A percentile compares a stretch with the other conserved stretches of the same genome.
Evolutionary conservation across 352 stramenopile species (phyloP).

Genomic region (Halophytophthora batemanensis): DNA sequence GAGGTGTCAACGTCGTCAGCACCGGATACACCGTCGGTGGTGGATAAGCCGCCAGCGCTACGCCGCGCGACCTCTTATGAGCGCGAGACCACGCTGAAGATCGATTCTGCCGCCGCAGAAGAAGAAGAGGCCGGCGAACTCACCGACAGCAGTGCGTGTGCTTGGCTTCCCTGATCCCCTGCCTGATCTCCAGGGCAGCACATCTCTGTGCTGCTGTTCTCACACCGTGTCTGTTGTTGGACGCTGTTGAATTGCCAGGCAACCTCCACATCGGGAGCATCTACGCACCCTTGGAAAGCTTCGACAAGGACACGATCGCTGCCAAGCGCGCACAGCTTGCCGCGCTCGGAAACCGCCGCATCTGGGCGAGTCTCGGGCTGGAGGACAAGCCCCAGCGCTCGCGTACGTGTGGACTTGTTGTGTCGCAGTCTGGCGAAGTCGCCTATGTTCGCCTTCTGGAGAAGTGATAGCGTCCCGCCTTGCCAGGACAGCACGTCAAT

Average conservation of each 20-base stretch:
- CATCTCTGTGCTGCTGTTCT: slow-evolving; percentile 3
- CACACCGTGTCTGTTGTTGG: background rate
- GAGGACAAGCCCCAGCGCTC: slow-evolving; percentile 68
- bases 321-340: slow-evolving; percentile 75
- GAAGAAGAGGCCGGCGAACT: slow-evolving; percentile 77
- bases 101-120: slow-evolving; percentile 22
- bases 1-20: slow-evolving; percentile 29
- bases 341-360: slow-evolving; percentile 70
- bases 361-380: slow-evolving; percentile 83
- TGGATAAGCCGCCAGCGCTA: slow-evolving; percentile 44
- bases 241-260: slow-evolving; percentile 18
- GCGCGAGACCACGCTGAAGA: slow-evolving; percentile 38
- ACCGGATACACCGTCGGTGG: slow-evolving; percentile 20
- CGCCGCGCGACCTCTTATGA: slow-evolving; percentile 45
- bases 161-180: slow-evolving; percentile 4
- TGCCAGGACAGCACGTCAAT: slow-evolving; percentile 1
- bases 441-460: slow-evolving; percentile 63
- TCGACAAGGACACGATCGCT: slow-evolving; percentile 79
- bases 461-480: slow-evolving; percentile 29
- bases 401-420: slow-evolving; percentile 55
- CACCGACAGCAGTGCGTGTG: slow-evolving; percentile 46
- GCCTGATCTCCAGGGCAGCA: background rate
- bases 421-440: slow-evolving; percentile 73
- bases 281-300: slow-evolving; percentile 71
- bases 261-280: slow-evolving; percentile 66